Evolutionary conservation across 805 yeast genomes (phyloP).

Genomic region (Candida corydali): DNA sequence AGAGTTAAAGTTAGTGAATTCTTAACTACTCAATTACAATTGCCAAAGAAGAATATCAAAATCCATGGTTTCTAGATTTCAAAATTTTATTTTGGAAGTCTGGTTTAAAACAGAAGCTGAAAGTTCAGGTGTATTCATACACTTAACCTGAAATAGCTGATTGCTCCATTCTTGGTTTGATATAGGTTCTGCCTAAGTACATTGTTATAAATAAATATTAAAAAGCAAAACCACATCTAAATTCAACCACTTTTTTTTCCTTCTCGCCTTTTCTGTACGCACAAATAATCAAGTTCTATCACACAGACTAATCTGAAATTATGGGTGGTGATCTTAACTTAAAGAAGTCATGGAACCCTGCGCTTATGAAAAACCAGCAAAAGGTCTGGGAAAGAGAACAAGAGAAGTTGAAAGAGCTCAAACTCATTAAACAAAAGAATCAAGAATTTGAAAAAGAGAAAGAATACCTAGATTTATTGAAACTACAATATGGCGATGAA

Average conservation of each 20-base stretch:
- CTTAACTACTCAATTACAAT: constrained; percentile 76
- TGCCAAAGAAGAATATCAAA: constrained; percentile 95
- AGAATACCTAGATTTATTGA: constrained; percentile 53
- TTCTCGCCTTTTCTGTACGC: neutral
- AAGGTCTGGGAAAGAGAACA: constrained; percentile 84
- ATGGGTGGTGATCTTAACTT: constrained; percentile 79
- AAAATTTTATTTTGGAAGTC: neutral
- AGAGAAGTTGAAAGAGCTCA: constrained; percentile 66
- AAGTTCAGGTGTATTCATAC: too few relatives aligned
- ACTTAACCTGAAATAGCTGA: too few relatives aligned
- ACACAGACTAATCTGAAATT: too few relatives aligned
- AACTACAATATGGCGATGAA: constrained; percentile 41
- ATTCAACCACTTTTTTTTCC: too few relatives aligned
- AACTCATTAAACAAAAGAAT: constrained; percentile 57
- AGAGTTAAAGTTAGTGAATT: constrained; percentile 94
- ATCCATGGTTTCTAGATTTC: constrained; percentile 90
- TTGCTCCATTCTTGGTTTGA: too few relatives aligned
- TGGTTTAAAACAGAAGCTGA: neutral
- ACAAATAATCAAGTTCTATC: too few relatives aligned
- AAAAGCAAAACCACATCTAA: too few relatives aligned
- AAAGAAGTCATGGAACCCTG: constrained; percentile 97
- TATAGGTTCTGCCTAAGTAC: too few relatives aligned
- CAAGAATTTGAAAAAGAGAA: constrained; percentile 60
- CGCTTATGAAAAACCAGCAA: constrained; percentile 74
- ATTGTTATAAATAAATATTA: too few relatives aligned